These are phyloP conservation scores for Aphanomyces stellatus DNA, from an alignment of 352 stramenopile genomes.

Conservation along the genomic window DNA sequence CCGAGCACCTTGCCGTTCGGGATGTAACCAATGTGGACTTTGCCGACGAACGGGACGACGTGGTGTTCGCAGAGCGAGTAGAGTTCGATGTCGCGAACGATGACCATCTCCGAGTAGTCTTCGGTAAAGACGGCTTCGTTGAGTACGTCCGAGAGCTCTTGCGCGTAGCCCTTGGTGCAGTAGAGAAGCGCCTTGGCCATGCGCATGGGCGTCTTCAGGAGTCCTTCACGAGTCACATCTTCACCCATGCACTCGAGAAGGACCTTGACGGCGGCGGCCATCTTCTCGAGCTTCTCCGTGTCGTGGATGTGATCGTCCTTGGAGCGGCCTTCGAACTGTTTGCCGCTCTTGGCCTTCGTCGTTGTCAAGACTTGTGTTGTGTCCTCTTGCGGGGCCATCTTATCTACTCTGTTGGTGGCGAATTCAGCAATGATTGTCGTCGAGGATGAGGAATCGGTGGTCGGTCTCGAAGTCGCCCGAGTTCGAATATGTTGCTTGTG, in stretches of 20 bases:
- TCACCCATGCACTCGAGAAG: constrained; percentile 92
- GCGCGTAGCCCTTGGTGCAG: constrained; percentile 93
- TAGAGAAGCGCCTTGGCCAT: constrained; percentile 96
- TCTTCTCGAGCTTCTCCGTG: constrained; percentile 81
- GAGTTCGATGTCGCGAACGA: constrained; percentile 99
- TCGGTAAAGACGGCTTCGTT: constrained; percentile 98
- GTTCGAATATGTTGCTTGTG: no score
- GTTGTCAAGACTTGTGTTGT: constrained; percentile 3
- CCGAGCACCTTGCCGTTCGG: constrained; percentile 95
- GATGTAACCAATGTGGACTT: constrained; percentile 93
- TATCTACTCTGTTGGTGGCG: background rate
- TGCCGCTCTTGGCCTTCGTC: background rate
- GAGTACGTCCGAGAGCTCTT: constrained; percentile 85
- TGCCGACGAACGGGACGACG: constrained; percentile 99
- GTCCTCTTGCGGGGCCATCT: constrained; percentile 11
- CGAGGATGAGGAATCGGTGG: background rate
- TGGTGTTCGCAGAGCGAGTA: constrained; percentile 99
- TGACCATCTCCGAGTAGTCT: constrained; percentile 98
- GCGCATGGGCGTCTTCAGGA: constrained; percentile 94
- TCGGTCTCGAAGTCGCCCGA: background rate
- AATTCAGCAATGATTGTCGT: background rate
- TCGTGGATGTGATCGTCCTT: constrained; percentile 63
- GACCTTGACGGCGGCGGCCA: constrained; percentile 88
- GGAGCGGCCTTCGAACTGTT: no score
- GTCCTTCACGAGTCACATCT: constrained; percentile 89